phyloP scores from a whole-genome alignment of 2,329 filamentous ascomycete genomes.

The Diplocarpon rosae region DNA sequence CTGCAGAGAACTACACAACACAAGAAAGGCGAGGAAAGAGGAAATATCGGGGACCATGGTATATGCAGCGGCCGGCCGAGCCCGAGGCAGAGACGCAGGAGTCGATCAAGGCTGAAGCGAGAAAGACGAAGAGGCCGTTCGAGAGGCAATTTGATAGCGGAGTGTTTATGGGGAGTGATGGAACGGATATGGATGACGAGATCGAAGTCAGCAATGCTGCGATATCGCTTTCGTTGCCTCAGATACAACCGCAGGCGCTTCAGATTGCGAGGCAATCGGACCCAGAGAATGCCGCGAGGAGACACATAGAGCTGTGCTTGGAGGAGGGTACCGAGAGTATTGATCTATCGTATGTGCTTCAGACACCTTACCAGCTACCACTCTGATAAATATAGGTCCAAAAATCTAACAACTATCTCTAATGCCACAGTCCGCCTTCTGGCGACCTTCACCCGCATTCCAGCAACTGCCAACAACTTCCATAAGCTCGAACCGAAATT shows the following conservation, averaged over 20 bases:
- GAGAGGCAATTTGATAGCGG: slow-evolving; percentile 55
- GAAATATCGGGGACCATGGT: slow-evolving; percentile 58
- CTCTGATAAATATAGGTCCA: slow-evolving; percentile 11
- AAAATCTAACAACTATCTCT: slow-evolving; percentile 38
- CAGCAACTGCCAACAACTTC: slow-evolving; percentile 31
- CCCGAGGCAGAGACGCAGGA: slow-evolving; percentile 15
- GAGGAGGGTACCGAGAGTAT: slow-evolving; percentile 48
- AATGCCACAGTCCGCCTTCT: slow-evolving; percentile 47
- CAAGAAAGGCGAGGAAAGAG: slow-evolving; percentile 42
- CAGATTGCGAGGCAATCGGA: slow-evolving; percentile 8
- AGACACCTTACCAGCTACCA: slow-evolving; percentile 8
- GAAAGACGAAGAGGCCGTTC: slow-evolving; percentile 38
- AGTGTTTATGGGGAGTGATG: slow-evolving; percentile 56
- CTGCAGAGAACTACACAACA: slow-evolving; percentile 51
- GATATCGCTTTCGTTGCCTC: slow-evolving; percentile 3
- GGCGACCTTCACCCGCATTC: slow-evolving; percentile 40
- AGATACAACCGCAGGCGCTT: slow-evolving; percentile 8
- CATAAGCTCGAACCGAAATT: slow-evolving; percentile 46
- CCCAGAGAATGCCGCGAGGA: slow-evolving; percentile 35
- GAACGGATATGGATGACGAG: slow-evolving; percentile 33
- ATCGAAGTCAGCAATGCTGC: slow-evolving; percentile 11
- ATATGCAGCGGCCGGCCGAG: slow-evolving; percentile 41
- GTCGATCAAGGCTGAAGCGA: slow-evolving; percentile 4
- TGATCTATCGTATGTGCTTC: slow-evolving; percentile 45
- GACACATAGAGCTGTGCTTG: slow-evolving; percentile 40